A percentile compares a stretch with the other conserved stretches of the same genome.
These are phyloP conservation scores for Fraxinus velutina DNA, from an alignment of 305 asterid genomes.

Conservation along the genomic window DNA sequence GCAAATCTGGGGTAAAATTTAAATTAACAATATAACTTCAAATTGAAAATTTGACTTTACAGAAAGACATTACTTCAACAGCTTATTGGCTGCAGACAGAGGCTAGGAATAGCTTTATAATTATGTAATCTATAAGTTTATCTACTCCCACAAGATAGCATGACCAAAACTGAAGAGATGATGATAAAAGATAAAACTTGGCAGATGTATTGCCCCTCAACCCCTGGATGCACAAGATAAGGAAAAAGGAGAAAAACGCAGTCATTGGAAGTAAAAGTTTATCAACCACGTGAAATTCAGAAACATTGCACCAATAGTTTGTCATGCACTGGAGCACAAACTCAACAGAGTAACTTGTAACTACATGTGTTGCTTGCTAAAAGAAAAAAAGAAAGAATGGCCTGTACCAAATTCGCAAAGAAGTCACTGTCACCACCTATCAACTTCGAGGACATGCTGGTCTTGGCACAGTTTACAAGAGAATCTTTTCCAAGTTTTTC, in stretches of 20 bases:
- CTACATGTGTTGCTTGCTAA: neutral
- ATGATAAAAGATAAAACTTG: neutral
- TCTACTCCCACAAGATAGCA: neutral
- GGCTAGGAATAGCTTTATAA: neutral
- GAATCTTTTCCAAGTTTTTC: constrained; percentile 91
- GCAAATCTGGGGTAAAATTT: neutral
- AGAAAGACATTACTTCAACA: neutral
- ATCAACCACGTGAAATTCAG: neutral
- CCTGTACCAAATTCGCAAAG: constrained; percentile 73
- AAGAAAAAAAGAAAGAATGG: neutral
- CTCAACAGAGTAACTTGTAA: neutral
- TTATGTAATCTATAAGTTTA: neutral
- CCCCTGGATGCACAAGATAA: neutral
- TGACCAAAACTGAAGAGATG: neutral
- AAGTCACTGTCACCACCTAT: constrained; percentile 80
- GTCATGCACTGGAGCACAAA: neutral
- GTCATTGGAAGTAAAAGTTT: neutral
- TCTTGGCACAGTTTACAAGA: constrained; percentile 87
- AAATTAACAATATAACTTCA: neutral
- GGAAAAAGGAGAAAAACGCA: neutral
- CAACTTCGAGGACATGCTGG: constrained; percentile 96
- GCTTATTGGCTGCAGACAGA: neutral
- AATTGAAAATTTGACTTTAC: neutral
- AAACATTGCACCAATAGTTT: neutral
- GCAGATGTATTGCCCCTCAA: neutral